A percentile compares a stretch with the other conserved stretches of the same genome.
These are phyloP conservation scores for Neurospora terricola DNA, from an alignment of 495 filamentous ascomycete genomes.

Conservation along the genomic window DNA sequence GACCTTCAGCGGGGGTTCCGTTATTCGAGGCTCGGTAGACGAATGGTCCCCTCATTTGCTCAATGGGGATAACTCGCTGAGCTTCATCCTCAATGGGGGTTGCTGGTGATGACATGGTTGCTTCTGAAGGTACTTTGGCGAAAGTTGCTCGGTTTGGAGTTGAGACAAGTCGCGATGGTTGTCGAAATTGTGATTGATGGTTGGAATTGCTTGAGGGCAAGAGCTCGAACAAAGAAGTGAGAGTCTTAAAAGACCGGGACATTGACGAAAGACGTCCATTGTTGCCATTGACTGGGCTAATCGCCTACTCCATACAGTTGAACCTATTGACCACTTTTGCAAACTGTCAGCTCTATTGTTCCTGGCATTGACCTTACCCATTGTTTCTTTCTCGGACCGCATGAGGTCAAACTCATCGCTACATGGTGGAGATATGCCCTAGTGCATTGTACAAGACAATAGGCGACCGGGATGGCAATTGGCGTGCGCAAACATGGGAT, in stretches of 20 bases:
- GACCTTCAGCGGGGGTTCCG: background rate
- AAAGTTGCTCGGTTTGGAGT: background rate
- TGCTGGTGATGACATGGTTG: background rate
- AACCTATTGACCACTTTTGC: background rate
- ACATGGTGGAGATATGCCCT: background rate
- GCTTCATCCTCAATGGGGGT: background rate
- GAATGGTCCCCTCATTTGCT: background rate
- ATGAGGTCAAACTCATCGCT: background rate
- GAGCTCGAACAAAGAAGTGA: background rate
- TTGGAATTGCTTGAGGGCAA: too few relatives aligned
- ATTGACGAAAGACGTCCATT: background rate
- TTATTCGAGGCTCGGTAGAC: background rate
- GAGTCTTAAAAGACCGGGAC: too few relatives aligned
- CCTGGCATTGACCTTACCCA: background rate
- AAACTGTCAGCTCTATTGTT: background rate
- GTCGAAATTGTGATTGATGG: background rate
- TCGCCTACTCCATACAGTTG: background rate
- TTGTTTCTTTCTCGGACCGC: background rate
- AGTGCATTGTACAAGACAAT: background rate
- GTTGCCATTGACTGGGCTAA: background rate
- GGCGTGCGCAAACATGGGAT: background rate
- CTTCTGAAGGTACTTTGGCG: background rate
- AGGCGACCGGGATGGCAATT: background rate
- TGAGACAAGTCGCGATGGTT: background rate
- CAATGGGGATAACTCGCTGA: background rate